A percentile compares a stretch with the other conserved stretches of the same genome.
These are phyloP conservation scores for Syzygium aromaticum DNA, from an alignment of 345 rosid genomes.

Conservation along the genomic window DNA sequence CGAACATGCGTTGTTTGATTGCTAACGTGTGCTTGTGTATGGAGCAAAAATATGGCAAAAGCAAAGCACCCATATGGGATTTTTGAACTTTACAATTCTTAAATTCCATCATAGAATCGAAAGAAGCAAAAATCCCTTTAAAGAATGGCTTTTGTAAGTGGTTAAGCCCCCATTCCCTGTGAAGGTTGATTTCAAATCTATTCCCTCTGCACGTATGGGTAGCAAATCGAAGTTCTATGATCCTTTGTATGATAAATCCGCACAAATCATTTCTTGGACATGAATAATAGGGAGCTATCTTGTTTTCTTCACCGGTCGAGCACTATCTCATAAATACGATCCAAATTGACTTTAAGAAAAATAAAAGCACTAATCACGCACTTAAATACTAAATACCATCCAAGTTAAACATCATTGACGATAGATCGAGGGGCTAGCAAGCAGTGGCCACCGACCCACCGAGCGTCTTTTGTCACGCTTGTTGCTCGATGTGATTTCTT, in stretches of 20 bases:
- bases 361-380: neutral
- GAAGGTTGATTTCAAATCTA: neutral
- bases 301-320: no score
- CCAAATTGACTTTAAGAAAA: neutral
- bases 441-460: neutral
- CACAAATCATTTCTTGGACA: no score
- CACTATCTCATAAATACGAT: neutral
- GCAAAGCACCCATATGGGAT: accelerated
- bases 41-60: neutral
- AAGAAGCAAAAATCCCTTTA: neutral
- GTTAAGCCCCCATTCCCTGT: no score
- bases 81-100: neutral
- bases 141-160: neutral
- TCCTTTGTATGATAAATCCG: no score
- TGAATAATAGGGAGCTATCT: no score
- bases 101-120: neutral
- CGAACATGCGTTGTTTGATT: neutral
- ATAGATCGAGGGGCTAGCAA: neutral
- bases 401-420: neutral
- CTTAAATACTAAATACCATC: neutral
- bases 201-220: no score
- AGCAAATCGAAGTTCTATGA: no score
- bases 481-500: neutral
- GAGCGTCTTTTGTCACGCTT: neutral
- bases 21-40: neutral